phyloP scores from a whole-genome alignment of 78 protist genomes.

The Dictyostelium capitatum region DNA sequence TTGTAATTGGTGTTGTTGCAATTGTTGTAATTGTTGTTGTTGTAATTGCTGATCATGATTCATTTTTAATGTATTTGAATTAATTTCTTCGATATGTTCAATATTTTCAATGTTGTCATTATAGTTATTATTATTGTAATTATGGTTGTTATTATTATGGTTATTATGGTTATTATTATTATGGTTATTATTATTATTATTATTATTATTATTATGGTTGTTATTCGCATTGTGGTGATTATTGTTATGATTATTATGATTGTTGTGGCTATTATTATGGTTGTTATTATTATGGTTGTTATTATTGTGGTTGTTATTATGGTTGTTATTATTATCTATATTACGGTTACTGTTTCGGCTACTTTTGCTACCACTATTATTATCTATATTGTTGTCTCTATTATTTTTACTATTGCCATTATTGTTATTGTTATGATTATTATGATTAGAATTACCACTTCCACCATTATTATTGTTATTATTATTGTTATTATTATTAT shows the following conservation, averaged over 20 bases:
- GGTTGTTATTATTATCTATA: background rate
- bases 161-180: background rate
- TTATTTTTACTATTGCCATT: background rate
- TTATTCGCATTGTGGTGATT: background rate
- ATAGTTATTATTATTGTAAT: background rate
- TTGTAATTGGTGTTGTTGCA: too few species aligned
- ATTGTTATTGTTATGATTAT: background rate
- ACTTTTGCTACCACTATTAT: background rate
- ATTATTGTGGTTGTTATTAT: background rate
- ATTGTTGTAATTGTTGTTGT: too few species aligned
- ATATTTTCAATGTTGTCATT: background rate
- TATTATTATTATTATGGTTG: background rate
- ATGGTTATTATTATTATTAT: too few species aligned
- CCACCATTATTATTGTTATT: background rate
- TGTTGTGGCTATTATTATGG: background rate
- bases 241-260: background rate
- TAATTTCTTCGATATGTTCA: background rate
- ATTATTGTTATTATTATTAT: background rate
- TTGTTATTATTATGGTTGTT: background rate
- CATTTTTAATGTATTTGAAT: background rate
- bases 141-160: background rate
- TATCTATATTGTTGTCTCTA: background rate
- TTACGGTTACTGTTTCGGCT: background rate
- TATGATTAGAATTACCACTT: background rate
- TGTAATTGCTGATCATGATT: background rate